Conservation (phyloP, 78 protist genomes). For the Dictyostelium discoideum region dicty_2.7 NC_007088.5:6995001-6995500, state of each 20-base stretch:
- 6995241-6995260: constrained; percentile 47
- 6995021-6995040: constrained; percentile 41
- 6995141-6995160: constrained; percentile 56
- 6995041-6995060: constrained; percentile 15
- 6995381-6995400: constrained; percentile 13
- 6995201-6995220: not conserved
- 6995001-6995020: not conserved
- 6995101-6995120: constrained; percentile 46
- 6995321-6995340: not conserved
- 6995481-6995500: constrained; percentile 20
- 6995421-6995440: not conserved
- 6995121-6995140: constrained; percentile 46
- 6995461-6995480: not conserved
- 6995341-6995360: constrained; percentile 16
- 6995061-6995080: not conserved
- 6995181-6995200: not conserved
- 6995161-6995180: constrained; percentile 7
- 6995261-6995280: constrained; percentile 71
- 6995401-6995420: not conserved
- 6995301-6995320: constrained; percentile 37
- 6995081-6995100: constrained; percentile 37
- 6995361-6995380: constrained; percentile 39
- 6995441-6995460: constrained; percentile 38
- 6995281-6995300: constrained; percentile 30
- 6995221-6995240: constrained; percentile 48